Base-by-base conservation (phyloP, 2,329 filamentous ascomycete species). In the Biscogniauxia sp. region DNA sequence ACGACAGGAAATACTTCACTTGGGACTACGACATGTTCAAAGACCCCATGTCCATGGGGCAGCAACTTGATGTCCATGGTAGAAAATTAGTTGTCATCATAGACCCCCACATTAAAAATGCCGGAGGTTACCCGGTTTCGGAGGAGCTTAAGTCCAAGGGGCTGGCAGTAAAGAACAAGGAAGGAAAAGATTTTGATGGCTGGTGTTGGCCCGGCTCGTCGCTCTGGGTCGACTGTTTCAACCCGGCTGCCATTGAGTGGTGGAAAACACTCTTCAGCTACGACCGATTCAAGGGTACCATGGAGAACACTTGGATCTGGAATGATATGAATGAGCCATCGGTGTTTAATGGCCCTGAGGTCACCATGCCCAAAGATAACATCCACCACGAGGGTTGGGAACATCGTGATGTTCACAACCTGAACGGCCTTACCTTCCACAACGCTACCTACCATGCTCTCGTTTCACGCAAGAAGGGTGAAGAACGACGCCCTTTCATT, bases 281-380 rank as follows among this genome's bases (percentile, higher is more conserved):
- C 67, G 88, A 92, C 73, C 84, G 79, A 50, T 99, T 97, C 83
- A 91, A 92, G 75, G 93, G 93, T 54, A 92, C 92, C 1, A 84
- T 89, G 69, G 82, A 88, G 65, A 99, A 98, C 75, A 89, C 92
- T 0, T 97, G 92, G 76, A 87, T 99, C 70, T 99, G 95, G 95
- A 99, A 99, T 75, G 95, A 99, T 75, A 99, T 99, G 95, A 98
- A 97, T 73, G 95, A 99, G 79, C 95, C 95, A 0, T 98, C 95
- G 0, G 95, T 99, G 1, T 99, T 99, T 81, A 98, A 98, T 74
- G 95, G 95, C 0, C 95, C 95, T 0, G 95, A 99, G 76, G 96
- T 93, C 2, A 98, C 94, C 5, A 98, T 98, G 93, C 95, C 95
- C 63, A 97, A 97, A 78, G 95, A 99, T 80, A 99, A 99, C 74